Base-by-base conservation (phyloP, 495 filamentous ascomycete species). In the Apodospora peruviana region DNA sequence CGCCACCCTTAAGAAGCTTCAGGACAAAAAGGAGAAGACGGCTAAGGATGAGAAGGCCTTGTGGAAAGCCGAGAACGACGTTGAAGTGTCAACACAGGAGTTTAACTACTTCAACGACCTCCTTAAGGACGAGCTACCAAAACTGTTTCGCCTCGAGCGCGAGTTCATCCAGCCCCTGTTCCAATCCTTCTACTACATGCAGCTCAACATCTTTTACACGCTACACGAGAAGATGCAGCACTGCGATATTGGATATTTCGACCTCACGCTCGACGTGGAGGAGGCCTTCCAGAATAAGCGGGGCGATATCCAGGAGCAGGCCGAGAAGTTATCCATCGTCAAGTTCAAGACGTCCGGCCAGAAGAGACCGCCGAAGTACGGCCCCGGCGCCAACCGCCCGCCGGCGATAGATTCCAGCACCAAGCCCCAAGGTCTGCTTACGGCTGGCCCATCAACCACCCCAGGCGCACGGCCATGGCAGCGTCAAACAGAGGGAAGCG, bases 131-230 rank as follows among this genome's bases (percentile, higher is more conserved):
- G 93, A 99, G 67, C 76, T 99, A 35, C 94, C 93, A 25, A 89
- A 90, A 65, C 76, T 99, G 4, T 99, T 99, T 69, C 58, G 66
- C 17, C 81, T 97, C n/a, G 94, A 97, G 66, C 79, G 88, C 48
- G 88, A 99, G 63, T 97, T 99, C 70, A 99, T 99, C 67, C 84
- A 85, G 48, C 93, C 93, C 12, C 78, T 99, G 7, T 99, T 99
- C 77, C 94, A 96, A 59, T 95, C 90, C 25, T 99, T 97, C 74
- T 99, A 99, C 71, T 99, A 99, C 75, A 97, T 99, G 94, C 93
- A 99, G 66, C 80, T 99, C 47, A 99, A 99, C 66, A 90, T 99
- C 52, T 99, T 97, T 70, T 99, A 99, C 68, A 97, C 94, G 1
- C 75, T 99, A 27, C 93, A 99, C 67, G 93, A 99, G 68, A 86